Conservation (phyloP, 2,329 filamentous ascomycete genomes). For the Dothideomycetes sp. region DNA sequence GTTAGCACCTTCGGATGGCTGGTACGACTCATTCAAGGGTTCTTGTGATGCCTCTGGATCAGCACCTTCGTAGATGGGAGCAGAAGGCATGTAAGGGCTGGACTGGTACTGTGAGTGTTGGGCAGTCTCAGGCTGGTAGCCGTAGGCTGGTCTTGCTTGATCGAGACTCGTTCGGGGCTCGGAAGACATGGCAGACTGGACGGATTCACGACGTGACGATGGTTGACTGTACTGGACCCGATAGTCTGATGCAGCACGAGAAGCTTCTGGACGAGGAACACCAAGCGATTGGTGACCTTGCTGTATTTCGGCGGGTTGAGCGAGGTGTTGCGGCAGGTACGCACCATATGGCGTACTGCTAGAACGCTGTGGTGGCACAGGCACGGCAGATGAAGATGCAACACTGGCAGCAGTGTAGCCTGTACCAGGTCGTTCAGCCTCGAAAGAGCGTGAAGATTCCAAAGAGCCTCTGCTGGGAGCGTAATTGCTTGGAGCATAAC, state of each 20-base stretch:
- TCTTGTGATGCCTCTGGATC: not conserved
- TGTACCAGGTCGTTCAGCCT: conserved; percentile 14
- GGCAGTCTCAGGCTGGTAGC: conserved; percentile 13
- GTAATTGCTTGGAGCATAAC: conserved; percentile 15
- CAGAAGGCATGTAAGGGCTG: conserved; percentile 1
- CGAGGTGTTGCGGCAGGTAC: conserved; percentile 10
- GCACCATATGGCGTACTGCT: conserved; percentile 14
- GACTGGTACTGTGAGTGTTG: conserved; percentile 7
- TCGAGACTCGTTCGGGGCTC: conserved; percentile 12
- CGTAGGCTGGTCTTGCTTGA: conserved; percentile 8
- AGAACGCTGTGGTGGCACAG: conserved; percentile 9
- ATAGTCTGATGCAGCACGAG: conserved; percentile 23
- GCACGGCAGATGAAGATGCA: conserved; percentile 4
- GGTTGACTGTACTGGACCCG: conserved; percentile 20
- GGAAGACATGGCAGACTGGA: conserved; percentile 14
- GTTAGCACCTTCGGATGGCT: conserved; percentile 3
- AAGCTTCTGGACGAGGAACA: conserved; percentile 22
- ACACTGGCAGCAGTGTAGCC: conserved; percentile 6
- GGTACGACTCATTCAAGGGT: not conserved
- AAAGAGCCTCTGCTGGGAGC: conserved; percentile 11
- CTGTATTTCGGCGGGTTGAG: conserved; percentile 12
- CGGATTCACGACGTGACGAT: conserved; percentile 23
- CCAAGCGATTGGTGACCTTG: conserved; percentile 16
- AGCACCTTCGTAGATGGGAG: conserved; percentile 5
- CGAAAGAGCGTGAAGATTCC: conserved; percentile 13